These are phyloP conservation scores for Dinochytrium kinnereticum DNA, from an alignment of 371 early-diverging fungal genomes.

Conservation along the genomic window DNA sequence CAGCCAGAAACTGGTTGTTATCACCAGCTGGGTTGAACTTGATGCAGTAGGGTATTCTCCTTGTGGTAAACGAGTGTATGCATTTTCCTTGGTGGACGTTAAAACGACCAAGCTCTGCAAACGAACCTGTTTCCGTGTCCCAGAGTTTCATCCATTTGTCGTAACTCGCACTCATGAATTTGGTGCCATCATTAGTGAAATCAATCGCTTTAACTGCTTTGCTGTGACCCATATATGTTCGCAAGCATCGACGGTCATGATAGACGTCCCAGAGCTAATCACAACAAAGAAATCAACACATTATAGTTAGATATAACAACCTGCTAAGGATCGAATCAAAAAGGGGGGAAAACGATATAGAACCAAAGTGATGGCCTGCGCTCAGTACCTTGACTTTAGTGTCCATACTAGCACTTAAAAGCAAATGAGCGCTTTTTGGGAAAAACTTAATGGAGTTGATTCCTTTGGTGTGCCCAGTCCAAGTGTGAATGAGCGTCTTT, in stretches of 20 bases:
- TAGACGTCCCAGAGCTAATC: constrained; percentile 89
- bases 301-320: neutral
- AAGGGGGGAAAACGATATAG: neutral
- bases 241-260: constrained; percentile 79
- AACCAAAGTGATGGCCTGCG: neutral
- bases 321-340: neutral
- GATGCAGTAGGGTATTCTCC: constrained; percentile 86
- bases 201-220: constrained; percentile 91
- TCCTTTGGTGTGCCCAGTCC: constrained; percentile 91
- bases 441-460: constrained; percentile 90
- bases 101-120: constrained; percentile 8
- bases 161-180: constrained; percentile 88
- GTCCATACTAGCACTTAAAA: constrained; percentile 92
- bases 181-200: constrained; percentile 86
- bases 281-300: neutral
- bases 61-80: constrained; percentile 75
- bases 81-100: constrained; percentile 64
- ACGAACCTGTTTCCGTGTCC: constrained; percentile 92
- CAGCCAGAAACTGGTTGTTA: constrained; percentile 88
- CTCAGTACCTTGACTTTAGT: constrained; percentile 73
- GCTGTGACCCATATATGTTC: constrained; percentile 89
- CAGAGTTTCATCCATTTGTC: constrained; percentile 92
- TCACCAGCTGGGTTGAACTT: constrained; percentile 88
- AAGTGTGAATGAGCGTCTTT: constrained; percentile 85
- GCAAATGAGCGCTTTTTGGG: constrained; percentile 88